Evolutionary conservation across 1,284 basidiomycete genomes (phyloP).

Genomic region (Phellinidium pouzarii): DNA sequence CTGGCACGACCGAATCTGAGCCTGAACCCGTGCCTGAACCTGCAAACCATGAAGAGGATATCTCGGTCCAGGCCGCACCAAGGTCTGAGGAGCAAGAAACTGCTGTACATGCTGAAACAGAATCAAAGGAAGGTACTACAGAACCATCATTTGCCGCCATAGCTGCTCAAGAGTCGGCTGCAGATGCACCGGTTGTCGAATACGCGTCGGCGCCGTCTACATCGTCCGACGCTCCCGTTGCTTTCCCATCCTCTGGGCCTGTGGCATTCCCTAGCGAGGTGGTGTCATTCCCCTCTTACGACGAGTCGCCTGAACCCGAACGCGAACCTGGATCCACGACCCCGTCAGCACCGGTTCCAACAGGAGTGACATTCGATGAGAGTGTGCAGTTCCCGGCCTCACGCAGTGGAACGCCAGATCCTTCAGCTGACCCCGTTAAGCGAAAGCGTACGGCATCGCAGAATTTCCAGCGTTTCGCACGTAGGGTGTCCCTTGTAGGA

Average conservation of each 20-base stretch:
- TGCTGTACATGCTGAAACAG: constrained; percentile 2
- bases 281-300: constrained; percentile 33
- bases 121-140: constrained; percentile 1
- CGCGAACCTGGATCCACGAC: constrained; percentile 15
- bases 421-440: constrained; percentile 65
- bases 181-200: constrained; percentile 19
- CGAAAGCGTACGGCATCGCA: constrained; percentile 73
- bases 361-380: constrained; percentile 36
- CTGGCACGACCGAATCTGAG: constrained; percentile 24
- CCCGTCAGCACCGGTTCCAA: constrained; percentile 17
- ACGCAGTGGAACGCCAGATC: constrained; percentile 55
- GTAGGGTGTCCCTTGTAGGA: constrained; percentile 61
- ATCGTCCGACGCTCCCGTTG: constrained; percentile 20
- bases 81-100: constrained; percentile 9
- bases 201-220: constrained; percentile 7
- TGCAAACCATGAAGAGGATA: constrained; percentile 12
- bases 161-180: constrained; percentile 22
- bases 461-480: constrained; percentile 73
- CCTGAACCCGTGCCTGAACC: constrained; percentile 24
- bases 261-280: constrained; percentile 24
- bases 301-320: constrained; percentile 26
- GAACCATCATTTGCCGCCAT: constrained; percentile 11
- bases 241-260: constrained; percentile 23
- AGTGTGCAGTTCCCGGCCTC: constrained; percentile 26
- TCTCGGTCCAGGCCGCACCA: constrained; percentile 1